phyloP scores from a whole-genome alignment of 805 yeast species.

The Candida lessepsii region DNA sequence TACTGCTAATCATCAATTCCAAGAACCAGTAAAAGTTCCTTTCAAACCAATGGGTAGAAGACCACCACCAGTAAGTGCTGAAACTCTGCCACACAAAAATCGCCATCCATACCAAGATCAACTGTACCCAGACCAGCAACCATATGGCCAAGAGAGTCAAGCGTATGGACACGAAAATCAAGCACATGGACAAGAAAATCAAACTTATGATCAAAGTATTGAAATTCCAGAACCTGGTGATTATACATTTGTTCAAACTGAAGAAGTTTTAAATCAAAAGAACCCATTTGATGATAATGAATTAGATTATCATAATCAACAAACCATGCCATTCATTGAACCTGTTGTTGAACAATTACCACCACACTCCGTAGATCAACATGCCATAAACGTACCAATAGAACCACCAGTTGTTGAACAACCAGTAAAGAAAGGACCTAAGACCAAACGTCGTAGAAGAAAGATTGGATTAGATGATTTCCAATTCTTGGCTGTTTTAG shows the following conservation, averaged over 20 bases:
- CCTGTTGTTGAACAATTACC: too few relatives aligned
- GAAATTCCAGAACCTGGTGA: slow-evolving; percentile 13
- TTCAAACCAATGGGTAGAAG: slow-evolving; percentile 18
- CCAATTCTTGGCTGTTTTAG: slow-evolving; percentile 89
- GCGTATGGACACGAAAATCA: too few relatives aligned
- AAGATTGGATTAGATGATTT: slow-evolving; percentile 93
- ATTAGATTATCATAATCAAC: slow-evolving; percentile 25
- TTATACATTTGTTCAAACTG: slow-evolving; percentile 22
- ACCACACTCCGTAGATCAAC: too few relatives aligned
- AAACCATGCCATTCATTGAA: slow-evolving; percentile 18
- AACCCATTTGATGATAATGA: slow-evolving; percentile 16
- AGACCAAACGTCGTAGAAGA: slow-evolving; percentile 47
- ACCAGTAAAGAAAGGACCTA: slow-evolving; percentile 20
- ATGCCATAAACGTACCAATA: not conserved
- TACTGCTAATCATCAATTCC: slow-evolving; percentile 24
- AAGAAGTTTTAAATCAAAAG: slow-evolving; percentile 15
- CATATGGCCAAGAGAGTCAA: slow-evolving; percentile 1
- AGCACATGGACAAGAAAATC: not conserved
- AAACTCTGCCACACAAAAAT: not conserved
- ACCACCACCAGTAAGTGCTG: slow-evolving; percentile 21
- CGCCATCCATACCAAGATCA: not conserved
- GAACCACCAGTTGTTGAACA: slow-evolving; percentile 8
- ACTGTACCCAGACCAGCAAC: not conserved
- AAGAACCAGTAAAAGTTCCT: slow-evolving; percentile 27
- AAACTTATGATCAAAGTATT: too few relatives aligned